Percentiles rank a stretch among this genome's conserved stretches.
Evolutionary conservation across 2,329 filamentous ascomycete species (phyloP).

Genomic region (Cladosporium sp.): DNA sequence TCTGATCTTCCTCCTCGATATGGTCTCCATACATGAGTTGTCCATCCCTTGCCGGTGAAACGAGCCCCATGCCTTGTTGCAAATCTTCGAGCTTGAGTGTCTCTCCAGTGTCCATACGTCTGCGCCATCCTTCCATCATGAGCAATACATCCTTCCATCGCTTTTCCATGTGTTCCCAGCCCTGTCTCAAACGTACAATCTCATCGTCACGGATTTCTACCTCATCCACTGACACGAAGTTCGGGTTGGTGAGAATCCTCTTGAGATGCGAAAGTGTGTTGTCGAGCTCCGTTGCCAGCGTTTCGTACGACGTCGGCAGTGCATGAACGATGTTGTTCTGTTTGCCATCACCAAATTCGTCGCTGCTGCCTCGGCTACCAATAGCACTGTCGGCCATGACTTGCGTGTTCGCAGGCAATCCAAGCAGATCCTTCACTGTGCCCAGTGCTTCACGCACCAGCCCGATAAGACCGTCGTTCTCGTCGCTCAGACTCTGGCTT

Average conservation of each 20-base stretch:
- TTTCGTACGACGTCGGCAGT: slow-evolving; percentile 60
- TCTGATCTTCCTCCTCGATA: slow-evolving; percentile 19
- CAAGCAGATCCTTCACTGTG: slow-evolving; percentile 62
- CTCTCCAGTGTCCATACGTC: slow-evolving; percentile 68
- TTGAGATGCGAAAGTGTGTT: slow-evolving; percentile 74
- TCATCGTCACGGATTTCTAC: slow-evolving; percentile 90
- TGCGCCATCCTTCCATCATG: slow-evolving; percentile 90
- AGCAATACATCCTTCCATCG: slow-evolving; percentile 85
- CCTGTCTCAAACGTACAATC: slow-evolving; percentile 73
- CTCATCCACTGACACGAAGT: slow-evolving; percentile 92
- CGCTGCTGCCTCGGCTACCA: slow-evolving; percentile 26
- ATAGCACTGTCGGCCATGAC: slow-evolving; percentile 28
- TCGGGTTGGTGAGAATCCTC: slow-evolving; percentile 84
- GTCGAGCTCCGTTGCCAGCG: slow-evolving; percentile 67
- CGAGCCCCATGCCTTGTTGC: slow-evolving; percentile 59
- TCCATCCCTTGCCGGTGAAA: slow-evolving; percentile 30
- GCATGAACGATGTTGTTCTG: slow-evolving; percentile 37
- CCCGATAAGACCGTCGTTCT: slow-evolving; percentile 77
- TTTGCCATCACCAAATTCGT: slow-evolving; percentile 19
- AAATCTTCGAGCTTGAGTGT: slow-evolving; percentile 59
- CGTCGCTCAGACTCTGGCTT: slow-evolving; percentile 77
- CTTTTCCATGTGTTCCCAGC: slow-evolving; percentile 90
- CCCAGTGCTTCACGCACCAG: slow-evolving; percentile 67
- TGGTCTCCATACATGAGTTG: neutral
- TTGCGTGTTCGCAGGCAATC: slow-evolving; percentile 39